Base-by-base conservation (phyloP, 768 basidiomycete genomes). In the Boletus rubescentipes region DNA sequence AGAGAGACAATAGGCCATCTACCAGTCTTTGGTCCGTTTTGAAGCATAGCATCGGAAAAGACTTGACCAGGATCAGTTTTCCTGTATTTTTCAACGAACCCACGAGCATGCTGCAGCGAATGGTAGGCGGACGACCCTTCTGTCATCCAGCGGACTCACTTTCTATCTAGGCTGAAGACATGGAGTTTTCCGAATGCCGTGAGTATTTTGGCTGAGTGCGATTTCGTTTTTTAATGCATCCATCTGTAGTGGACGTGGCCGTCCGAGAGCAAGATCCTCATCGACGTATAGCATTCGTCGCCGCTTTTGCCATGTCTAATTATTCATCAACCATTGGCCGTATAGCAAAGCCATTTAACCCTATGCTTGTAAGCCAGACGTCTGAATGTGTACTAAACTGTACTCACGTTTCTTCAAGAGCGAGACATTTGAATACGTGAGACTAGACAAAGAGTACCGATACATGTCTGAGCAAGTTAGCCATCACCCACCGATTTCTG, bases 331-430 rank as follows among this genome's bases (percentile, higher is more conserved):
- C 95, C 2, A 91, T 96, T 60, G 95, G 96, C 4, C 82, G 95
- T 35, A 97, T 98, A 58, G 95, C 95, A 12, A 97, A 98, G 71
- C 95, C 94, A 2, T 97, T 97, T 73, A 97, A 97, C 70, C 95
- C 93, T 7, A 91, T 96, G 85, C 82, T 97, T 51, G 89, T 91
- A 55, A 47, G 87, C 76, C 7, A 20, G 41, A 21, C 9, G 15
- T 46, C 29, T 30, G 35, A 37, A 30, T 20, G 29, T 29, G 18
- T 8, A 36, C 9, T 49, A 30, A 32, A 35, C 49, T 37, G 4
- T 21, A 18, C 40, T 54, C 49, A 39, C 20, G 15, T 26, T 18
- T 26, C 6, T 10, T 14, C 35, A 62, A 93, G 84, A 83, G 87
- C 64, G 95, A 98, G 71, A 95, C 93, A 3, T 98, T 96, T 61